These are phyloP conservation scores for Moesziomyces globuligerus DNA, from an alignment of 1,284 basidiomycete genomes.

Conservation along the genomic window DNA sequence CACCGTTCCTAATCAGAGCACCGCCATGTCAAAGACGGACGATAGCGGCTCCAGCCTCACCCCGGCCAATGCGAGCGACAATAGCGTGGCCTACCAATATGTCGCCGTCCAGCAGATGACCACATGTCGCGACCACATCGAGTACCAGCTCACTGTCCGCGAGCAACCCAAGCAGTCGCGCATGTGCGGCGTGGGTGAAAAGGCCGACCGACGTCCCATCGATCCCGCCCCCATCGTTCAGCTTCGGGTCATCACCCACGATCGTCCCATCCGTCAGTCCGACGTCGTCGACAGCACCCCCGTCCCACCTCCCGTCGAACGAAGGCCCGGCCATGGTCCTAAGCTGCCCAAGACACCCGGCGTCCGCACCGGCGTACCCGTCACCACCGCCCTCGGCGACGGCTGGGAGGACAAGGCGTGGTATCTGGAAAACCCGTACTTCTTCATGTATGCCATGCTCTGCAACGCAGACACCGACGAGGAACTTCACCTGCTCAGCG, in stretches of 20 bases:
- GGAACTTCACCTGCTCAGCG: slow-evolving; percentile 92
- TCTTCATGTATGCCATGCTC: slow-evolving; percentile 65
- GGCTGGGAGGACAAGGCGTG: slow-evolving; percentile 66
- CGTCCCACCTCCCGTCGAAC: slow-evolving; percentile 37
- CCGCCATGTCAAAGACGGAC: slow-evolving; percentile 20
- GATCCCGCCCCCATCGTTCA: slow-evolving; percentile 97
- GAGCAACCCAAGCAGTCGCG: slow-evolving; percentile 64
- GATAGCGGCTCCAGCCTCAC: slow-evolving; percentile 32
- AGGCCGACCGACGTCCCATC: slow-evolving; percentile 90
- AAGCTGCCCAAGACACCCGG: slow-evolving; percentile 24
- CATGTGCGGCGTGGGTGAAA: slow-evolving; percentile 71
- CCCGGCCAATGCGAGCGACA: slow-evolving; percentile 18
- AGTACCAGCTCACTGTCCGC: slow-evolving; percentile 59
- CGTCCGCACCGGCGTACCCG: slow-evolving; percentile 50
- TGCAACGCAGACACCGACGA: slow-evolving; percentile 72
- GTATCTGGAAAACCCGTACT: slow-evolving; percentile 64
- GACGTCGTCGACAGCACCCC: slow-evolving; percentile 14
- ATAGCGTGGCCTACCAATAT: slow-evolving; percentile 55
- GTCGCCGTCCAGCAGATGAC: slow-evolving; percentile 56
- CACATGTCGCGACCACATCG: slow-evolving; percentile 52
- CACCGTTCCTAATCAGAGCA: slow-evolving; percentile 5
- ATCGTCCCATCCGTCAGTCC: slow-evolving; percentile 38
- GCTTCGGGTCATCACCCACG: slow-evolving; percentile 78
- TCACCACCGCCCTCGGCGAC: slow-evolving; percentile 51
- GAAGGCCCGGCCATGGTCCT: slow-evolving; percentile 33